Base-by-base conservation (phyloP, 805 yeast genomes). In the Isabelozyma rhagii region DNA sequence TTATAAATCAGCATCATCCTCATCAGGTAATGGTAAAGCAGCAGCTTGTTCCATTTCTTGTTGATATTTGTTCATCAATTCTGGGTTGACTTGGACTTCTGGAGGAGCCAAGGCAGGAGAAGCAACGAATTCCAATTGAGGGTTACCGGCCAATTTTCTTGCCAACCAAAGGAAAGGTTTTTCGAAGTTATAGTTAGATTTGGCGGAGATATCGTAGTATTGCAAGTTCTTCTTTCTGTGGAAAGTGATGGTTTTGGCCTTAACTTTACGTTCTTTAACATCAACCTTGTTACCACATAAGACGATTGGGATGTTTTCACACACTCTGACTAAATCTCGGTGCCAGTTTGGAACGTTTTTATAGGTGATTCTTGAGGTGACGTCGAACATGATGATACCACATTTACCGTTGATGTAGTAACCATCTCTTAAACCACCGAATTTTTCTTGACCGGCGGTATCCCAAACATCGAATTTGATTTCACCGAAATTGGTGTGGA, bases 261-360 rank as follows among this genome's bases (percentile, higher is more conserved):
- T 94, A 69, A 94, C 99, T 80, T 94, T 94, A 79, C 99, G 89
- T 82, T 94, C 99, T 83, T 94, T 94, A 62, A 94, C 99, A 75
- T 94, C 99, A 64, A 94, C 99, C 81, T 94, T 94, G 88, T 94
- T 94, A 80, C 99, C 99, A 81, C 97, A 90, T 61, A 94, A 82
- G 54, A 94, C 99, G 67, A 94, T 94, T 66, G 99, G 99, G 65
- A 94, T 94, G 85, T 93, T 94, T 81, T 94, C 99, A 81, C 99
- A 94, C 58, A 94, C 99, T 80, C 99, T 90, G 58, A 94, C 97
- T 71, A 94, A 83, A 78, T 94, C 99, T 81, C 99, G 88, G 87
- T 96, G 97, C 99, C 99, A 94, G 89, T 94, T 96, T 75, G 99
- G 99, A 72, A 94, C 99, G 78, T 94, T 94, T 83, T 94, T 94